Evolutionary conservation across 139 green algal species (phyloP), one percentile per base, ranked within the genome.

Genomic region (Tetraselmis chui): DNA sequence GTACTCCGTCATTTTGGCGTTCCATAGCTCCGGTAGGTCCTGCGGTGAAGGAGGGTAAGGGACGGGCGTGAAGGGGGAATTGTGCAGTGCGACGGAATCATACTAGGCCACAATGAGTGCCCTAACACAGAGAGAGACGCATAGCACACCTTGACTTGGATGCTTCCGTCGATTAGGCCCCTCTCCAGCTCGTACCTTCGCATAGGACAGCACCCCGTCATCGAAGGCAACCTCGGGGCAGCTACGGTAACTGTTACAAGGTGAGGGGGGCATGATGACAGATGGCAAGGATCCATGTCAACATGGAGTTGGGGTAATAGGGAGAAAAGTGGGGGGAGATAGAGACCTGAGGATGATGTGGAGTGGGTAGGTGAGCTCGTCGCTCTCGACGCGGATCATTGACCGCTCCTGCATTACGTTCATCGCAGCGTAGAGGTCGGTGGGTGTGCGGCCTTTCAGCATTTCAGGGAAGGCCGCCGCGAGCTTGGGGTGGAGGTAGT

Each of bases 321-420:
- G n/a, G n/a, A n/a, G n/a, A n/a, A n/a, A n/a, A n/a, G n/a, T n/a
- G n/a, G n/a, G n/a, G n/a, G n/a, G n/a, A n/a, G n/a, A n/a, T n/a
- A n/a, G n/a, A n/a, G 24, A 96, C 30, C 94, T 85, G 76, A 98
- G 83, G 29, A 98, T 90, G 84, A 98, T 93, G 90, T 98, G 95
- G 83, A 98, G 86, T 0, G 91, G 90, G 84, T 98, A 98, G 0
- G 91, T 89, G 74, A 95, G 86, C 89, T 98, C 95, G 77, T 98
- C 95, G 22, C 89, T 84, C 77, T 98, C 94, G 23, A 98, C 93
- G 1, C 95, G 88, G 77, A 98, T 97, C 59, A 95, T 84, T 18
- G 79, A 90, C 1, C 87, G 88, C 30, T 88, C 59, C 58, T 87
- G 87, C 30, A 98, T 88, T 2, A 88, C 82, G 86, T 98, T 98